Base-by-base conservation (phyloP, 352 stramenopile genomes). In the Phytophthora palmivora region DNA sequence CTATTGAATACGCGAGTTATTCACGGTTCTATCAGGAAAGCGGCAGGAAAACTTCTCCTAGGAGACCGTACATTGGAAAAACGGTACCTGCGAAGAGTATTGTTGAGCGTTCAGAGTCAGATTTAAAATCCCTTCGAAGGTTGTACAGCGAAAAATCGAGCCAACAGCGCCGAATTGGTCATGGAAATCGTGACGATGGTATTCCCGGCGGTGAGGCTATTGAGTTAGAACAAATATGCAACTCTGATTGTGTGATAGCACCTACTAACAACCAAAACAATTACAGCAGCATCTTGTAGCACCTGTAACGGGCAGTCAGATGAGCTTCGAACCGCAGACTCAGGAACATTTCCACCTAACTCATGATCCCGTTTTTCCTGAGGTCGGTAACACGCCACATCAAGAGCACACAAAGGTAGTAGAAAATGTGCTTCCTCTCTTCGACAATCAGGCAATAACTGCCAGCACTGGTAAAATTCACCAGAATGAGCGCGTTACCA, bases 1-100 rank as follows among this genome's bases (percentile, higher is more conserved):
- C 74, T 4, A 58, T 37, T 11, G 49, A 68, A 26, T 36, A 60
- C 7, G 16, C 22, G 28, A 73, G 33, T 18, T 83, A 83, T 53
- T 52, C 61, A 15, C 52, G 30, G 50, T 53, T 28, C 11, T 48
- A 63, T 45, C 49, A 60, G 11, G 43, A 63, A 19, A 50, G 19
- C 0, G 44, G 11, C 9, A 46, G 26, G 28, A 41, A 58, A 1
- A n/a, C 54, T 22, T 37, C 37, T 11, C 18, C 12, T 18, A 50
- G 11, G 7, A 33, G 54, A 21, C 10, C 18, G n/a, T 39, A 19
- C 16, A 11, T 3, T 37, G 24, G 7, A 58, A 6, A 14, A 46
- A 30, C 42, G 10, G 12, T 19, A 19, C 21, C 6, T 37, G 36
- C 15, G 22, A 57, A 39, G 16, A 19, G 2, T 36, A 6, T 6